phyloP scores from a whole-genome alignment of 306 rosid genomes.

The Psophocarpus tetragonolobus region DNA sequence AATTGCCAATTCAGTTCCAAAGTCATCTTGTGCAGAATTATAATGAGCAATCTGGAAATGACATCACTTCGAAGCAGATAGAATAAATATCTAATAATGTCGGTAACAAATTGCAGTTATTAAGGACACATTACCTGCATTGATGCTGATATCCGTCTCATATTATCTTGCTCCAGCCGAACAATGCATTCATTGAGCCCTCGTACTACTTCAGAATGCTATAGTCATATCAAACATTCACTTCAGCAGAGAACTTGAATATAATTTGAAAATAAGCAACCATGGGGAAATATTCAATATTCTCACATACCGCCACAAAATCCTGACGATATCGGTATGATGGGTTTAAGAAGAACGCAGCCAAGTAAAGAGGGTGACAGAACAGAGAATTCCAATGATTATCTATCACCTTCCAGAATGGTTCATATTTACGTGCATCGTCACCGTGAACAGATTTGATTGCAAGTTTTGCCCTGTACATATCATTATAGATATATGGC shows the following conservation, averaged over 20 bases:
- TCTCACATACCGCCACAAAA: slow-evolving; percentile 70
- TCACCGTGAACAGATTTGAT: slow-evolving; percentile 73
- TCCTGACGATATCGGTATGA: slow-evolving; percentile 83
- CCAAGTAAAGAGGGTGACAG: slow-evolving; percentile 84
- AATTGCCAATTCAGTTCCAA: slow-evolving; percentile 95
- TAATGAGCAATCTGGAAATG: slow-evolving; percentile 75
- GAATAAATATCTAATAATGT: slow-evolving; percentile 8
- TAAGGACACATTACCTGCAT: slow-evolving; percentile 65
- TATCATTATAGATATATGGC: slow-evolving; percentile 74
- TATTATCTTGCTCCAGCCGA: slow-evolving; percentile 78
- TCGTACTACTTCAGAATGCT: slow-evolving; percentile 87
- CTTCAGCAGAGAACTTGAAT: slow-evolving; percentile 44
- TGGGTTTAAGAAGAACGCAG: slow-evolving; percentile 93
- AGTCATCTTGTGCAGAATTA: slow-evolving; percentile 82
- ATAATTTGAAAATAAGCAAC: slow-evolving; percentile 24
- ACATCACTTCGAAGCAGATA: slow-evolving; percentile 30
- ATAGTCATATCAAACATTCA: slow-evolving; percentile 36
- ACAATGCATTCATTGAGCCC: slow-evolving; percentile 88
- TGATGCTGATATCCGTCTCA: slow-evolving; percentile 81
- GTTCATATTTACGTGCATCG: slow-evolving; percentile 73
- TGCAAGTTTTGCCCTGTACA: slow-evolving; percentile 80
- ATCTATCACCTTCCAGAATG: slow-evolving; percentile 88
- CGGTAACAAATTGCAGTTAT: slow-evolving; percentile 6
- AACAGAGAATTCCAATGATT: slow-evolving; percentile 73
- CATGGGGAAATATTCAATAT: slow-evolving; percentile 27